These are phyloP conservation scores for Spencermartinsiella europaea DNA, from an alignment of 805 yeast genomes.

Conservation along the genomic window DNA sequence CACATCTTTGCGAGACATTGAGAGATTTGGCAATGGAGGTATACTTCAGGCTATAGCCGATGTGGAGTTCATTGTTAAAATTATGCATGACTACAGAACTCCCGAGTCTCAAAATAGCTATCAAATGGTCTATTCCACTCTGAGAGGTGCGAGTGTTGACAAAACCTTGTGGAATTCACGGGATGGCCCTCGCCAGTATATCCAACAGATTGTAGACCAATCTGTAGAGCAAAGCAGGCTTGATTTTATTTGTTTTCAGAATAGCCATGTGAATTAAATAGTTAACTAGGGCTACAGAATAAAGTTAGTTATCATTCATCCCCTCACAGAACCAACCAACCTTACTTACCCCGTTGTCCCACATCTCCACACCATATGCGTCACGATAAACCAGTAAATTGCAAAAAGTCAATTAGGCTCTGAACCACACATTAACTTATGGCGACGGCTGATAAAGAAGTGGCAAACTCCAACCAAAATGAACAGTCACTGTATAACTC, in stretches of 20 bases:
- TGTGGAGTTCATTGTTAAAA: conserved; percentile 44
- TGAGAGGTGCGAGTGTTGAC: conserved; percentile 26
- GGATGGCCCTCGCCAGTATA: conserved; percentile 25
- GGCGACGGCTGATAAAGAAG: not conserved
- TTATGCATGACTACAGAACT: conserved; percentile 27
- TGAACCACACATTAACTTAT: too few relatives aligned
- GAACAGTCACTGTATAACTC: conserved; percentile 14
- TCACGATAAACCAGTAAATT: not conserved
- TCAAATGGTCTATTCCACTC: conserved; percentile 28
- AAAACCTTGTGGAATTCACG: conserved; percentile 23
- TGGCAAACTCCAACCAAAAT: not conserved
- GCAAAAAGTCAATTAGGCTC: too few relatives aligned
- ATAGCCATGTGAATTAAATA: not conserved
- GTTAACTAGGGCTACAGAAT: too few relatives aligned
- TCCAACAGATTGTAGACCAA: conserved; percentile 18
- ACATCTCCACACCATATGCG: too few relatives aligned
- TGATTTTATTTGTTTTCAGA: not conserved
- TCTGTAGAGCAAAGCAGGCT: conserved; percentile 8
- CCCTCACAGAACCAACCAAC: too few relatives aligned
- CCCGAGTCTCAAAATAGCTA: conserved; percentile 22
- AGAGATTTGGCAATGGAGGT: conserved; percentile 43
- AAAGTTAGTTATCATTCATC: too few relatives aligned
- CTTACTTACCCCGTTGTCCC: too few relatives aligned
- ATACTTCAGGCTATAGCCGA: conserved; percentile 50
- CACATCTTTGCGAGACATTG: conserved; percentile 40